Percentiles rank a stretch among this genome's conserved stretches.
phyloP scores from a whole-genome alignment of 768 basidiomycete species.

The Cystofilobasidium ferigula region DNA sequence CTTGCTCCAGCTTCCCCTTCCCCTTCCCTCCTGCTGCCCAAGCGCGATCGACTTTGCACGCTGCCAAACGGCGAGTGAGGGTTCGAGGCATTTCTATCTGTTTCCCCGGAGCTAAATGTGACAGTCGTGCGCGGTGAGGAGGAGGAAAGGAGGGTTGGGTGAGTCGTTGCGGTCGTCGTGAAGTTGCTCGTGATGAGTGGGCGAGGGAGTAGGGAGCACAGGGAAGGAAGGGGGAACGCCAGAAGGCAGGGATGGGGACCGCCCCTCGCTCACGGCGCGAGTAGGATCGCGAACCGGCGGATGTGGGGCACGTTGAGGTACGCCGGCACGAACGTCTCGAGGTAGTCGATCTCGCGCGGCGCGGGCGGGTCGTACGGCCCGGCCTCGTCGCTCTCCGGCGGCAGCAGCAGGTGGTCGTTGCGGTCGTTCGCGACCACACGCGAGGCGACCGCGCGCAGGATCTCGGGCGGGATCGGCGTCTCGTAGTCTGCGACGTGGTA shows the following conservation, averaged over 20 bases:
- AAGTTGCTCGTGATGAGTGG: no score
- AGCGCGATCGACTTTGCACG: no score
- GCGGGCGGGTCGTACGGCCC: constrained; percentile 88
- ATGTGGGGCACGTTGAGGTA: constrained; percentile 23
- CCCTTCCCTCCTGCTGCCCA: no score
- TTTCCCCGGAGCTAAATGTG: no score
- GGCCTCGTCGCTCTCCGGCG: constrained; percentile 94
- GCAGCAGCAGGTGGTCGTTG: constrained; percentile 88
- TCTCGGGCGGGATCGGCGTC: constrained; percentile 96
- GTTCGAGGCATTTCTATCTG: no score
- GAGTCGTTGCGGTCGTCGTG: no score
- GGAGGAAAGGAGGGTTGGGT: no score
- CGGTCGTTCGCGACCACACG: constrained; percentile 92
- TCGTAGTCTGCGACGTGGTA: constrained; percentile 99
- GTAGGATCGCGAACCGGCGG: constrained; percentile 1
- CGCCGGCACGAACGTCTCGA: constrained; percentile 59
- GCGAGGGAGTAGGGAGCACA: neutral
- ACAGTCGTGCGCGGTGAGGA: no score
- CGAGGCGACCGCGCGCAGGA: constrained; percentile 88
- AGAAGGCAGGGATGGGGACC: no score
- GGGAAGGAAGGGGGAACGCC: neutral
- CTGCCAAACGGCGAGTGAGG: no score
- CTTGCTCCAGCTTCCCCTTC: no score
- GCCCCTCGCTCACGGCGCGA: constrained; percentile 6
- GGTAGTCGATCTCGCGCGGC: constrained; percentile 83